These are phyloP conservation scores for Parachaetomium inaequale DNA, from an alignment of 495 filamentous ascomycete species.

Conservation along the genomic window DNA sequence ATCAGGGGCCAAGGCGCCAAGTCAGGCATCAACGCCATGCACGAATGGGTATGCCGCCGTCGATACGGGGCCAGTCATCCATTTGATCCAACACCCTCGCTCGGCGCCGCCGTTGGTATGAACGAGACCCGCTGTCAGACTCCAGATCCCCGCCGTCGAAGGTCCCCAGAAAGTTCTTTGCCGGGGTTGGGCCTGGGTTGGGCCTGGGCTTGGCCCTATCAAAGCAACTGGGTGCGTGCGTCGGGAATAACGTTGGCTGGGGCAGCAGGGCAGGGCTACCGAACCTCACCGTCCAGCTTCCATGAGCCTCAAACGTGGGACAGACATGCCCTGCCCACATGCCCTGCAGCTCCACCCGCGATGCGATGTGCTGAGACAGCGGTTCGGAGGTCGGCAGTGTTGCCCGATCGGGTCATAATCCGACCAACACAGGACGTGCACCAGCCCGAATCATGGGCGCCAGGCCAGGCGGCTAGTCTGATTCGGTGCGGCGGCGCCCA, in stretches of 20 bases:
- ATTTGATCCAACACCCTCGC: background rate
- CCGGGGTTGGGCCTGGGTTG: too few species aligned
- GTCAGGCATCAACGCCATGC: too few species aligned
- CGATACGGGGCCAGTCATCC: too few species aligned
- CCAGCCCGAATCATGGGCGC: too few species aligned
- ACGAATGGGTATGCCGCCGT: too few species aligned
- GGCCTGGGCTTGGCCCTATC: background rate
- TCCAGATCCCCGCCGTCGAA: slow-evolving; percentile 1
- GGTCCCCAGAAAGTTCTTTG: slow-evolving; percentile 15
- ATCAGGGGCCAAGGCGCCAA: too few species aligned
- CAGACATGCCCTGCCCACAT: too few species aligned
- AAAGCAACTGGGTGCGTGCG: too few species aligned
- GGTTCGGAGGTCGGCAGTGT: background rate
- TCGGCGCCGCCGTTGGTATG: slow-evolving; percentile 7
- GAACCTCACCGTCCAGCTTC: background rate
- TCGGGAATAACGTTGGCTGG: background rate
- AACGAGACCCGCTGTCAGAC: slow-evolving; percentile 8
- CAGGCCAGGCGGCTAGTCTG: background rate
- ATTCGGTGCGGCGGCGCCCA: background rate
- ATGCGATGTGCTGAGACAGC: background rate
- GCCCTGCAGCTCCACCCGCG: background rate
- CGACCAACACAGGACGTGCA: background rate
- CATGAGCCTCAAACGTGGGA: background rate
- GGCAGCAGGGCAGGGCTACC: background rate
- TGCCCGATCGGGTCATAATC: background rate